Percentiles rank a stretch among this genome's conserved stretches.
phyloP scores from a whole-genome alignment of 768 basidiomycete species.

The Phaeolepiota aurea region DNA sequence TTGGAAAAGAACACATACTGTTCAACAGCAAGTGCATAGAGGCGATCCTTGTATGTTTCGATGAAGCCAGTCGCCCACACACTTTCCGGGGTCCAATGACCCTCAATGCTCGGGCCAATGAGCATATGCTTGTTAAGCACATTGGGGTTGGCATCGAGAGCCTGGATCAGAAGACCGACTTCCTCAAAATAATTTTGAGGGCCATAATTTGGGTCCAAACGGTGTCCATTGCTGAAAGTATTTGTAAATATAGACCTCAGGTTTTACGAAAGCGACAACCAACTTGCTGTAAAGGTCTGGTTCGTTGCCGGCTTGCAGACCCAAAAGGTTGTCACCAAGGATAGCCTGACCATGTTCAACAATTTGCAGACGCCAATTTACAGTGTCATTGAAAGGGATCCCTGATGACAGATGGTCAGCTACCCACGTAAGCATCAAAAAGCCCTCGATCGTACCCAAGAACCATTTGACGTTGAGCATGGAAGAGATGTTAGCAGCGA shows the following conservation, averaged over 20 bases:
- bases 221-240: conserved; percentile 22
- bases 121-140: conserved; percentile 27
- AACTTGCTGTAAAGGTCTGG: conserved; percentile 60
- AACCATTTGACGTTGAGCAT: conserved; percentile 62
- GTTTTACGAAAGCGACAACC: conserved; percentile 4
- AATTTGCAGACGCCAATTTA: conserved; percentile 41
- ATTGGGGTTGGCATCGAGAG: conserved; percentile 14
- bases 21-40: conserved; percentile 45
- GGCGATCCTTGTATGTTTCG: conserved; percentile 27
- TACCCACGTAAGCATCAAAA: not conserved
- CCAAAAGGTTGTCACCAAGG: conserved; percentile 58
- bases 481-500: conserved; percentile 50
- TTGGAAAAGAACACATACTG: conserved; percentile 26
- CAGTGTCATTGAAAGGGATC: conserved; percentile 61
- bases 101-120: conserved; percentile 58
- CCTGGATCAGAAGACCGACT: conserved; percentile 13
- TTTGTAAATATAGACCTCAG: not conserved
- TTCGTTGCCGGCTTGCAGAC: conserved; percentile 69
- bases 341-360: conserved; percentile 52
- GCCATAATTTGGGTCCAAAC: conserved; percentile 18
- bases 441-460: conserved; percentile 24
- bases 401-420: no score
- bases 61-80: conserved; percentile 47
- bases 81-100: conserved; percentile 36
- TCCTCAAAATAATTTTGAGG: conserved; percentile 41